Base-by-base conservation (phyloP, 768 basidiomycete species). In the Dioszegia aurantiaca region DNA sequence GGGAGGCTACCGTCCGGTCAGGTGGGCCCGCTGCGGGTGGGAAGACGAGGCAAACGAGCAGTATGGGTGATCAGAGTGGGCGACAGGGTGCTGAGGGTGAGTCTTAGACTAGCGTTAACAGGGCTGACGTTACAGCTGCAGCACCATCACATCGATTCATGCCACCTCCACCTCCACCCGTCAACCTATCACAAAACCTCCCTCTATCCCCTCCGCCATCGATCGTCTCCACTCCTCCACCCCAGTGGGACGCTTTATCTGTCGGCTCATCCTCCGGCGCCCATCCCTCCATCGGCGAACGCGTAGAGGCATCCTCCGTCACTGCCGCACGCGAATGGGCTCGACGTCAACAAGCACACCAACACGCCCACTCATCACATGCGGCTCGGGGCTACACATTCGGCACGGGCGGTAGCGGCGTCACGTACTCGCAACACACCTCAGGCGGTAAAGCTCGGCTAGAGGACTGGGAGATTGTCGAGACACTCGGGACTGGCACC, bases 401-500 rank as follows among this genome's bases (percentile, higher is more conserved):
- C 45, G 55, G 42, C 14, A 17, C 42, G 17, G 36, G 24, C 33
- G 37, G 28, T 19, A 12, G 39, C 19, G 33, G 28, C 16, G 16
- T 26, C 21, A 17, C 44, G 5, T 26, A 54, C 27, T 9, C 52
- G n/a, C 60, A 54, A 21, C 61, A 47, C 4, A 26, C 24, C 23
- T 5, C 58, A 21, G 46, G 58, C 17, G 58, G 61, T 9, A 56
- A 56, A 45, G 63, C 67, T 5, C 48, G 65, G 23, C 57, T 73
- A 28, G 72, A 72, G 48, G 75, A 77, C 58, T 77, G 73, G 73
- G 78, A 80, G 64, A 75, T 80, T 11, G 70, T 79, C n/a, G 78
- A 79, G 46, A 80, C 79, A 2, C 66, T 80, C 90, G 94, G 95
- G 26, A 94, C 94, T 0, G 95, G 95, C 2, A 99, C 95, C 0